Conservation (phyloP, 2,329 filamentous ascomycete species). For the Beauveria brongniartii region DNA sequence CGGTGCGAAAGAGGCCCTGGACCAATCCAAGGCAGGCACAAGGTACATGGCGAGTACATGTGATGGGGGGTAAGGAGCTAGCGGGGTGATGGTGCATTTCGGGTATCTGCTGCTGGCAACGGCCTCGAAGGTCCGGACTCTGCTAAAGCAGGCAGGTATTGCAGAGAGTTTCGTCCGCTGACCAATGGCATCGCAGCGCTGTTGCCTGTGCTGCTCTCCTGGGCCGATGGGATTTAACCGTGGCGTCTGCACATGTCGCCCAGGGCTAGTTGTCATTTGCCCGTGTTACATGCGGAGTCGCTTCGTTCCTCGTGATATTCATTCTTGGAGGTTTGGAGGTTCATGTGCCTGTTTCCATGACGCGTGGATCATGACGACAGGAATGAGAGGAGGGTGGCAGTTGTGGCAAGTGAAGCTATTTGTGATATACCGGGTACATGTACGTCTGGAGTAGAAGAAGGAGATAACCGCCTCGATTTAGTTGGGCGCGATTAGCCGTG, state of each 20-base stretch:
- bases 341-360: background rate
- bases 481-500: background rate
- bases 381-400: background rate
- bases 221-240: slow-evolving; percentile 9
- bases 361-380: background rate
- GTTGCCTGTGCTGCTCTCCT: slow-evolving; percentile 19
- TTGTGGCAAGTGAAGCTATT: background rate
- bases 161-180: background rate
- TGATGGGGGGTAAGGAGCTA: background rate
- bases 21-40: background rate
- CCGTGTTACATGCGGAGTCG: background rate
- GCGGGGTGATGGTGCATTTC: background rate
- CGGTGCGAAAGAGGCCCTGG: background rate
- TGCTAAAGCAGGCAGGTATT: background rate
- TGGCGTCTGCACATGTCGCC: background rate
- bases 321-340: background rate
- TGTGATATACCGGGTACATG: background rate
- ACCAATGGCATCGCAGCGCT: slow-evolving; percentile 21
- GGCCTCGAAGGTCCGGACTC: no score
- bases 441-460: no score
- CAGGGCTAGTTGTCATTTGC: slow-evolving; percentile 1
- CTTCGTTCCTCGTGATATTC: slow-evolving; percentile 2
- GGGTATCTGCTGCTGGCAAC: background rate
- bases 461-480: no score
- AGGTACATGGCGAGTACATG: slow-evolving; percentile 2